These are phyloP conservation scores for Phlegmacium glaucopus DNA, from an alignment of 768 basidiomycete genomes.

Conservation along the genomic window DNA sequence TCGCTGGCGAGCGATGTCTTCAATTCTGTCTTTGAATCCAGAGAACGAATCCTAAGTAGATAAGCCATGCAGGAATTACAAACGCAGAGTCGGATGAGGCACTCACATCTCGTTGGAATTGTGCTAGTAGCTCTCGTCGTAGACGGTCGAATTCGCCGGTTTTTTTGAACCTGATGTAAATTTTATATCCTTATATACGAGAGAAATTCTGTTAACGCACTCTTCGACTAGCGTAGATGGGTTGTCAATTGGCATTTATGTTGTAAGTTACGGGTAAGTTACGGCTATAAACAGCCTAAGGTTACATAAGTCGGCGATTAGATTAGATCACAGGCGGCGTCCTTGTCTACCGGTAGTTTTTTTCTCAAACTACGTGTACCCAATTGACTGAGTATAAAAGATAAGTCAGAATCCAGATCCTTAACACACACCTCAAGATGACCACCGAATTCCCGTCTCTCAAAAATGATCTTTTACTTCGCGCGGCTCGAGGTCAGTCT, in stretches of 20 bases:
- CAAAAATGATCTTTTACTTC: constrained; percentile 83
- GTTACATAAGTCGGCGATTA: not conserved
- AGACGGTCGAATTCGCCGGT: constrained; percentile 77
- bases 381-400: constrained; percentile 4
- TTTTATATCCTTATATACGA: not conserved
- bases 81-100: not conserved
- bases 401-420: not conserved
- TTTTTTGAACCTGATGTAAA: constrained; percentile 57
- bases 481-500: constrained; percentile 75
- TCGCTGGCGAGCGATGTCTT: constrained; percentile 58
- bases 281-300: not conserved
- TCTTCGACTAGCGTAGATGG: constrained; percentile 65
- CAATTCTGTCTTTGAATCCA: constrained; percentile 55
- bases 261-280: not conserved
- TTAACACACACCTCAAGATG: constrained; percentile 24
- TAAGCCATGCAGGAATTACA: no score
- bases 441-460: constrained; percentile 59
- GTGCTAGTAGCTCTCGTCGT: constrained; percentile 57
- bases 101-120: constrained; percentile 63
- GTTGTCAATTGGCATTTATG: constrained; percentile 47
- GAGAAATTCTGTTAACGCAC: constrained; percentile 30
- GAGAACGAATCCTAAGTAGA: constrained; percentile 43
- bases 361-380: constrained; percentile 17
- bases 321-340: constrained; percentile 10
- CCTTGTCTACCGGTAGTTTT: no score